A percentile compares a stretch with the other conserved stretches of the same genome.
Evolutionary conservation across 2,329 filamentous ascomycete genomes (phyloP).

Genomic region (Alternaria metachromatica): DNA sequence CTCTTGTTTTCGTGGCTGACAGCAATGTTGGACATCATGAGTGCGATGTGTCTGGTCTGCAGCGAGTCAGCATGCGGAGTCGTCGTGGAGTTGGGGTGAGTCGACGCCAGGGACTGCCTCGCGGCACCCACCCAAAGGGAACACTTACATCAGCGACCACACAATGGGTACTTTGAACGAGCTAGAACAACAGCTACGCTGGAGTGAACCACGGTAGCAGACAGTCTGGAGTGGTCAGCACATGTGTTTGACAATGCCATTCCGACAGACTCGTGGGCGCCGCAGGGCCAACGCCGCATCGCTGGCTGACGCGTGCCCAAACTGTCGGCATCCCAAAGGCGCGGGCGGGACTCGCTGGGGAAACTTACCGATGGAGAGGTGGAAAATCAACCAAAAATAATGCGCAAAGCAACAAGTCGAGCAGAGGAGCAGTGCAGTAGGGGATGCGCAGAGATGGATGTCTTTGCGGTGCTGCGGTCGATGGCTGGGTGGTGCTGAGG

Average conservation of each 20-base stretch:
- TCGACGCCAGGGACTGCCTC: conserved; percentile 6
- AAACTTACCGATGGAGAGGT: conserved; percentile 16
- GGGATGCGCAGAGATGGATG: not conserved
- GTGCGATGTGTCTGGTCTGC: conserved; percentile 10
- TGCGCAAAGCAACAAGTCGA: not conserved
- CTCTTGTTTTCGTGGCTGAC: conserved; percentile 64
- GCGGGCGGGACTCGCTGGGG: conserved; percentile 1
- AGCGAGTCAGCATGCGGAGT: conserved; percentile 20
- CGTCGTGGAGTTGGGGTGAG: conserved; percentile 15
- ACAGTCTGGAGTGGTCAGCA: conserved; percentile 17
- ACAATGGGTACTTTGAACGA: not conserved
- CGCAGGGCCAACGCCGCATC: conserved; percentile 16
- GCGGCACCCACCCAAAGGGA: conserved; percentile 18
- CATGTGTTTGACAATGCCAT: conserved; percentile 6
- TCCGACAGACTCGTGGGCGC: conserved; percentile 12
- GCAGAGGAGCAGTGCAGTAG: not conserved
- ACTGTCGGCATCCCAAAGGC: conserved; percentile 17
- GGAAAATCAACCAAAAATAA: not conserved
- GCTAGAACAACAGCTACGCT: conserved; percentile 14
- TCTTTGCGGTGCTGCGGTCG: not conserved
- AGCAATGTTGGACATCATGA: conserved; percentile 52
- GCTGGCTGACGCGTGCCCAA: conserved; percentile 20
- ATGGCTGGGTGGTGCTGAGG: not conserved
- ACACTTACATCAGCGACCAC: conserved; percentile 16
- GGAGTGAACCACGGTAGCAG: conserved; percentile 23